Conservation (phyloP, 768 basidiomycete species). For the Tylopilus plumbeoviolaceoides region DNA sequence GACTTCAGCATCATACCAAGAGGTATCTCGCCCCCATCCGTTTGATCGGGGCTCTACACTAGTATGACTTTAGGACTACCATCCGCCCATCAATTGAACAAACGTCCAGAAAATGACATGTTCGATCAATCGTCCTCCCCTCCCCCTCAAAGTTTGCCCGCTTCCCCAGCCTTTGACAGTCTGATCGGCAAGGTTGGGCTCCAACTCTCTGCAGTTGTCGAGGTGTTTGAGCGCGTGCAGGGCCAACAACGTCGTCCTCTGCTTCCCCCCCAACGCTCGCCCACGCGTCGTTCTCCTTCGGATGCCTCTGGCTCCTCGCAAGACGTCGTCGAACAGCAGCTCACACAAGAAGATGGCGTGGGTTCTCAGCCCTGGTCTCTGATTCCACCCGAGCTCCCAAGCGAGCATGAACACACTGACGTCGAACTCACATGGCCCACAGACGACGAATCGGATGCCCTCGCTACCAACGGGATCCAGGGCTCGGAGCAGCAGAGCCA, state of each 20-base stretch:
- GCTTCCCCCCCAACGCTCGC: conserved; percentile 4
- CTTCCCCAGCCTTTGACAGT: conserved; percentile 21
- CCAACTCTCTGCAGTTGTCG: conserved; percentile 13
- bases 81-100: background rate
- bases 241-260: background rate
- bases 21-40: conserved; percentile 16
- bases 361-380: conserved; percentile 6
- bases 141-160: conserved; percentile 8
- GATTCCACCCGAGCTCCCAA: background rate
- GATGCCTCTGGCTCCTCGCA: conserved; percentile 36
- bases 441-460: conserved; percentile 17
- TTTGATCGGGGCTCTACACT: background rate
- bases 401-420: conserved; percentile 9
- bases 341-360: conserved; percentile 38
- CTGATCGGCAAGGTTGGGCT: conserved; percentile 8
- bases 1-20: conserved; percentile 9
- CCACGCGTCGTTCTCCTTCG: conserved; percentile 14
- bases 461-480: background rate
- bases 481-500: background rate
- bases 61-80: conserved; percentile 5
- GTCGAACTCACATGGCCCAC: conserved; percentile 27
- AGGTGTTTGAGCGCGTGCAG: conserved; percentile 17
- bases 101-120: background rate
- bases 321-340: conserved; percentile 44
- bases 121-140: conserved; percentile 24